phyloP scores from a whole-genome alignment of 352 stramenopile genomes.

The Paralagenidium karlingii region DNA sequence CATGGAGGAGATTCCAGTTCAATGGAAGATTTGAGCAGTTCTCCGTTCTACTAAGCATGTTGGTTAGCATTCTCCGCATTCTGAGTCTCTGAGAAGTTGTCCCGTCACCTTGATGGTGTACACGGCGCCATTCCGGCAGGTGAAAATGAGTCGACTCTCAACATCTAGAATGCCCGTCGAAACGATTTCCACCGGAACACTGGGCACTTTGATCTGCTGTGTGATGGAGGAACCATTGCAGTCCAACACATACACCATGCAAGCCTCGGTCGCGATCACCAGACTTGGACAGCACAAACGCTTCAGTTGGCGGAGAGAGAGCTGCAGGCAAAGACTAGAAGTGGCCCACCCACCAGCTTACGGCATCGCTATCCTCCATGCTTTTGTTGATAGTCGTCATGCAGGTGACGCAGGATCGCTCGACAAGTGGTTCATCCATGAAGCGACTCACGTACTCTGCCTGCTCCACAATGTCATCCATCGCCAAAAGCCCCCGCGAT shows the following conservation, averaged over 20 bases:
- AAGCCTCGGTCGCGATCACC: constrained; percentile 75
- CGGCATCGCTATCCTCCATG: constrained; percentile 67
- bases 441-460: constrained; percentile 70
- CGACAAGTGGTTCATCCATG: constrained; percentile 64
- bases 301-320: not conserved
- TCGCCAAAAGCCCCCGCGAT: constrained; percentile 54
- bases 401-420: constrained; percentile 68
- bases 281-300: constrained; percentile 39
- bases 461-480: constrained; percentile 75
- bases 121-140: constrained; percentile 73
- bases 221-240: constrained; percentile 58
- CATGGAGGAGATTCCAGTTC: constrained; percentile 73
- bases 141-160: constrained; percentile 77
- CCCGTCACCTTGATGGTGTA: constrained; percentile 90
- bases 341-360: constrained; percentile 46
- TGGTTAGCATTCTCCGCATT: not conserved
- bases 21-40: constrained; percentile 77
- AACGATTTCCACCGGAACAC: constrained; percentile 65
- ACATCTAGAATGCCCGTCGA: constrained; percentile 61
- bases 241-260: constrained; percentile 68
- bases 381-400: constrained; percentile 85
- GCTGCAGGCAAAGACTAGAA: not conserved
- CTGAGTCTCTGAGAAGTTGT: constrained; percentile 1
- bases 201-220: constrained; percentile 53
- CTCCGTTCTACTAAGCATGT: constrained; percentile 56